These are phyloP conservation scores for Pseudoscleropodium purum DNA, from an alignment of 225 moss, liverwort and hornwort species.

Conservation along the genomic window DNA sequence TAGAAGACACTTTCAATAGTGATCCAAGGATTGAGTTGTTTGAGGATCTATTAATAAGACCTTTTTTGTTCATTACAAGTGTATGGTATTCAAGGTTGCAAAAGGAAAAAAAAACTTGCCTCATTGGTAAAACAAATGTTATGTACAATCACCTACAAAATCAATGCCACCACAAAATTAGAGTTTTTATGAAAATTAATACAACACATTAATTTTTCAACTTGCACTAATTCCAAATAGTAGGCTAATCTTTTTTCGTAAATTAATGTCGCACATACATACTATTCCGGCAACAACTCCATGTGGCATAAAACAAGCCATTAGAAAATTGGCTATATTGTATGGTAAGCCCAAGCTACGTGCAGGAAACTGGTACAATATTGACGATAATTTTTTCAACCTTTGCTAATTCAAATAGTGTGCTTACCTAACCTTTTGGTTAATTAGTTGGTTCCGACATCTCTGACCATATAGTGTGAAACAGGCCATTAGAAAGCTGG, in stretches of 20 bases:
- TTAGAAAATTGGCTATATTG: no score
- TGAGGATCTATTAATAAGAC: no score
- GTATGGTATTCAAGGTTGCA: background rate
- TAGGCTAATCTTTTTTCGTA: background rate
- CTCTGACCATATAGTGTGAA: no score
- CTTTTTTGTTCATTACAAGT: no score
- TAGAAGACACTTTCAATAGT: background rate
- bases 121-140: background rate
- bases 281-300: background rate
- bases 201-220: background rate
- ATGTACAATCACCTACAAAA: background rate
- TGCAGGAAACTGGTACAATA: no score
- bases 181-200: background rate
- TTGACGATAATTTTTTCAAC: no score
- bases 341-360: background rate
- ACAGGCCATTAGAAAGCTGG: background rate
- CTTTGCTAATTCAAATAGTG: no score
- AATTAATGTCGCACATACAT: background rate
- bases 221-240: background rate
- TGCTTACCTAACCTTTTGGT: no score
- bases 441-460: no score
- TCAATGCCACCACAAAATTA: background rate
- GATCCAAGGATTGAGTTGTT: no score
- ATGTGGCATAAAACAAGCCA: background rate
- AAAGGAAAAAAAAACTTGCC: fast-evolving